Evolutionary conservation across 2,329 filamentous ascomycete genomes (phyloP).

Genomic region (Basipetospora chlamydospora): DNA sequence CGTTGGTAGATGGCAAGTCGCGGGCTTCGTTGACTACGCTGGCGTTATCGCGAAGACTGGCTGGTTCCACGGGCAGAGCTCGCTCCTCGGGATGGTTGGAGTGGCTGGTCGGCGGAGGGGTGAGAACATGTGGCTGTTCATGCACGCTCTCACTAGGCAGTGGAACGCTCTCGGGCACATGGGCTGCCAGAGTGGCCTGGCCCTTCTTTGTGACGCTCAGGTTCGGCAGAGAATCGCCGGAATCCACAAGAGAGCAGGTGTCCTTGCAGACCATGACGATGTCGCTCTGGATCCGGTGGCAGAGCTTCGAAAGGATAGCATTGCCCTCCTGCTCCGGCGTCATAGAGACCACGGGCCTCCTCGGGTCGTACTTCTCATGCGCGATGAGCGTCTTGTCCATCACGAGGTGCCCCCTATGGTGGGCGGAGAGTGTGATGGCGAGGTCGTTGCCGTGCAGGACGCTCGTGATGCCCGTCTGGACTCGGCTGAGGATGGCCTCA

Average conservation of each 20-base stretch:
- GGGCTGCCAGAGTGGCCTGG: neutral
- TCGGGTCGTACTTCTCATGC: constrained; percentile 15
- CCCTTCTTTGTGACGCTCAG: constrained; percentile 11
- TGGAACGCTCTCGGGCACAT: no score
- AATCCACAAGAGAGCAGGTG: constrained; percentile 27
- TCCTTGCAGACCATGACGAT: constrained; percentile 35
- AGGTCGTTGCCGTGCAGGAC: constrained; percentile 31
- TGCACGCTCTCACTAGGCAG: neutral
- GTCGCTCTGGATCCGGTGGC: constrained; percentile 29
- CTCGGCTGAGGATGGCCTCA: constrained; percentile 33
- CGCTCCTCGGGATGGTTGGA: neutral
- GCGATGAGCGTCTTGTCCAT: constrained; percentile 33
- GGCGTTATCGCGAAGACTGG: neutral
- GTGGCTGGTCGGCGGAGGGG: constrained; percentile 3
- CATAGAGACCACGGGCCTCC: constrained; percentile 1
- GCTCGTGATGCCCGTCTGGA: constrained; percentile 34
- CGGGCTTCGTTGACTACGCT: neutral
- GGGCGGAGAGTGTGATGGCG: constrained; percentile 29
- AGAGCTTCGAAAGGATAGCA: constrained; percentile 24
- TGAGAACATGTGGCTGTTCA: neutral
- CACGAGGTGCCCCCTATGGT: constrained; percentile 38
- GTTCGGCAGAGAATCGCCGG: constrained; percentile 15
- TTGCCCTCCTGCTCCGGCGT: constrained; percentile 21
- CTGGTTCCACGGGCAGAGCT: neutral
- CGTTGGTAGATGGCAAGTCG: neutral